Percentiles rank a stretch among this genome's conserved stretches.
These are phyloP conservation scores for Penicillium roqueforti DNA, from an alignment of 495 filamentous ascomycete genomes.

Conservation along the genomic window DNA sequence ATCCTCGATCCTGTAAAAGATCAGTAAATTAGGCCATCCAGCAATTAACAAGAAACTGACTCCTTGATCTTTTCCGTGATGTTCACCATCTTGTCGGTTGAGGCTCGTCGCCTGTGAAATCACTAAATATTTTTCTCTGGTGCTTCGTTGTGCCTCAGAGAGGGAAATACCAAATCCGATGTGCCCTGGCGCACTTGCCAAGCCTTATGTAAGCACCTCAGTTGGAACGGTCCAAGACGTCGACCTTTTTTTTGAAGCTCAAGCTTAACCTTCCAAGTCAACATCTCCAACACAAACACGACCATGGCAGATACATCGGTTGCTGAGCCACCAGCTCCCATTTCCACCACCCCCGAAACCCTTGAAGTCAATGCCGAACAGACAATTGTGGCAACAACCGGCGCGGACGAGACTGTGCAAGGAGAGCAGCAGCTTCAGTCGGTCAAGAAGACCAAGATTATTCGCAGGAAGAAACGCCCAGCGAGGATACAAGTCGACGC, in stretches of 20 bases:
- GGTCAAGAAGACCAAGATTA: constrained; percentile 50
- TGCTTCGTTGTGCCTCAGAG: constrained; percentile 1
- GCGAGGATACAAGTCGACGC: constrained; percentile 78
- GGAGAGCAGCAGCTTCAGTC: constrained; percentile 18
- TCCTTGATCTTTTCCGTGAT: constrained; percentile 99
- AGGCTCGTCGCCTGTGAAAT: constrained; percentile 25
- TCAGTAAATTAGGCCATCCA: constrained; percentile 11
- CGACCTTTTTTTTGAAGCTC: constrained; percentile 10
- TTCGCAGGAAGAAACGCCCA: constrained; percentile 48
- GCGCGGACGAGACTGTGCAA: constrained; percentile 18
- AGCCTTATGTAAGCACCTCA: constrained; percentile 23
- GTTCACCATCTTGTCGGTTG: constrained; percentile 84
- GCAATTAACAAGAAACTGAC: constrained; percentile 47
- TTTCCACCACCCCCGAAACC: constrained; percentile 3
- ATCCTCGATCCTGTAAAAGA: constrained; percentile 80
- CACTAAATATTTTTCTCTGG: constrained; percentile 3
- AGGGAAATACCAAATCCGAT: constrained; percentile 23
- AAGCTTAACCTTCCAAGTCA: constrained; percentile 4
- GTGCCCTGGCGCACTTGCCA: constrained; percentile 1
- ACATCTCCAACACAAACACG: not conserved
- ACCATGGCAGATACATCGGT: constrained; percentile 35
- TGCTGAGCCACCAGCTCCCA: constrained; percentile 15
- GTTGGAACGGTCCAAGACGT: not conserved
- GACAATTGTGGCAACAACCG: constrained; percentile 23
- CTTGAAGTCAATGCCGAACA: constrained; percentile 15